Percentiles rank a stretch among this genome's conserved stretches.
Conservation (phyloP, 2,329 filamentous ascomycete species). For the Lachnellula occidentalis region DNA sequence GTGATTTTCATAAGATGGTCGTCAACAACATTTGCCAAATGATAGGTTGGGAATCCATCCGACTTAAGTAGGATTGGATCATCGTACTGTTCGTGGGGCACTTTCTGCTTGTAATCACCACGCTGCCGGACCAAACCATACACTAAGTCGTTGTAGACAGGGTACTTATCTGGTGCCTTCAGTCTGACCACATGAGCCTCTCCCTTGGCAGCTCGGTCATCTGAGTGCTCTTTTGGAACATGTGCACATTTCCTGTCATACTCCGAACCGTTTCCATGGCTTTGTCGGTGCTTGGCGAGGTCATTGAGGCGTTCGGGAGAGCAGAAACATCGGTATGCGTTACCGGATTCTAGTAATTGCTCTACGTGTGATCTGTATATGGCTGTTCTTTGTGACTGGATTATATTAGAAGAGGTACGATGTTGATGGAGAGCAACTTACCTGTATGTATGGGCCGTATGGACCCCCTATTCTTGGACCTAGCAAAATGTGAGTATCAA, state of each 20-base stretch:
- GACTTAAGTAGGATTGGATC: constrained; percentile 89
- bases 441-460: constrained; percentile 81
- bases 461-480: constrained; percentile 76
- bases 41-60: constrained; percentile 91
- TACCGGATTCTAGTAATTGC: constrained; percentile 60
- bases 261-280: constrained; percentile 51
- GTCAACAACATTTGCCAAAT: constrained; percentile 94
- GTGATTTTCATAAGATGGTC: constrained; percentile 95
- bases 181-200: constrained; percentile 76
- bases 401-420: constrained; percentile 10
- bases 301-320: constrained; percentile 62
- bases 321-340: constrained; percentile 94
- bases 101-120: constrained; percentile 32
- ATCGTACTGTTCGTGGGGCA: constrained; percentile 47
- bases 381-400: constrained; percentile 70
- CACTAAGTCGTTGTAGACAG: constrained; percentile 69
- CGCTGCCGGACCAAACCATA: constrained; percentile 62
- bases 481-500: constrained; percentile 30
- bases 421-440: constrained; percentile 33
- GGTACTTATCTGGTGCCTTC: constrained; percentile 55
- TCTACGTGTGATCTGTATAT: constrained; percentile 69
- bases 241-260: constrained; percentile 71
- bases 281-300: constrained; percentile 58
- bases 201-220: constrained; percentile 60
- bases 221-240: constrained; percentile 61